Evolutionary conservation across 1,284 basidiomycete species (phyloP).

Genomic region (Puccinia triticina): DNA sequence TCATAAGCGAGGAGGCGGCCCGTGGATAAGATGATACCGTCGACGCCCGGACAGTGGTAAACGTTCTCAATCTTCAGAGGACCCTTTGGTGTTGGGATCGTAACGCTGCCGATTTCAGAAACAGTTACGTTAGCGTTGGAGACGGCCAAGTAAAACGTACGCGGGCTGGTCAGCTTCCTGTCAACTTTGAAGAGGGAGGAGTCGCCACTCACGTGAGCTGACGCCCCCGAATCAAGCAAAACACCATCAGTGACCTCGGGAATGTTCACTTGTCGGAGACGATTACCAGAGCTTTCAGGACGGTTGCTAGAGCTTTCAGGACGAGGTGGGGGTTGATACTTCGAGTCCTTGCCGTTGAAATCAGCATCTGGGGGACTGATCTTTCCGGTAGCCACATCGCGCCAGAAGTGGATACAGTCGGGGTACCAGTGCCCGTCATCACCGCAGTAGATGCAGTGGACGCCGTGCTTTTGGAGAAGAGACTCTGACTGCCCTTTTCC

Average conservation of each 20-base stretch:
- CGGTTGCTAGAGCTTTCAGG: too few relatives aligned
- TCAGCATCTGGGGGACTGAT: too few relatives aligned
- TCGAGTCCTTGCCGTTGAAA: neutral
- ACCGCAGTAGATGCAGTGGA: neutral
- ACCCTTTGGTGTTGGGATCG: neutral
- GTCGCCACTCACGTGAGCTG: too few relatives aligned
- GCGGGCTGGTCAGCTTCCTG: neutral
- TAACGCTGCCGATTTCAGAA: neutral
- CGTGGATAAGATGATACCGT: neutral
- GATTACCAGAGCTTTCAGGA: too few relatives aligned
- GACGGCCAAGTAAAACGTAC: neutral
- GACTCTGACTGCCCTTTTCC: neutral
- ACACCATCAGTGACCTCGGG: neutral
- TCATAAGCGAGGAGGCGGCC: neutral
- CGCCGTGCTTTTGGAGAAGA: neutral
- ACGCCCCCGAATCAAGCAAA: too few relatives aligned
- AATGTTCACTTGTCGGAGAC: neutral
- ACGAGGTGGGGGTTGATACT: neutral
- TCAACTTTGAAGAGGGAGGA: too few relatives aligned
- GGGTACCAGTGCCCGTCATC: neutral
- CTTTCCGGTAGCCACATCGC: too few relatives aligned
- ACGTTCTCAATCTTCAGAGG: conserved; percentile 3
- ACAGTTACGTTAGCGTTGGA: neutral
- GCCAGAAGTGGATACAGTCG: neutral
- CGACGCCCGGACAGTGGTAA: too few relatives aligned